Percentiles rank a stretch among this genome's conserved stretches.
Conservation (phyloP, 2,329 filamentous ascomycete genomes). For the Ophiocordyceps camponoti-rufipedis region DNA sequence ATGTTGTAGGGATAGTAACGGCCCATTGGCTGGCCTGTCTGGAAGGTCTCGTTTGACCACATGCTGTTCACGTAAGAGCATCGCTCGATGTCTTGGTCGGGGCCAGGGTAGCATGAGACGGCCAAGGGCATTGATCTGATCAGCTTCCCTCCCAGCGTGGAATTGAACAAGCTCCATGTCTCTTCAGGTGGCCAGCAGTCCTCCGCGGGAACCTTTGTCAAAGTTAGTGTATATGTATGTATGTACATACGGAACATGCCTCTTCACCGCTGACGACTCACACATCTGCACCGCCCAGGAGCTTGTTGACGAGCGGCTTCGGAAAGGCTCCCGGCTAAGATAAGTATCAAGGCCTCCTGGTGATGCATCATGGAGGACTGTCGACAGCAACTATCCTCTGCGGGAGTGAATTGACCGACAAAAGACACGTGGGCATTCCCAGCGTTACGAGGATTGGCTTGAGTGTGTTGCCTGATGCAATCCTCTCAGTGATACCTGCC, state of each 20-base stretch:
- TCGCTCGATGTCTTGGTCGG: slow-evolving; percentile 4
- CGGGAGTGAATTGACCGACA: background rate
- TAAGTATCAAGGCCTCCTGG: background rate
- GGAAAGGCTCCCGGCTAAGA: background rate
- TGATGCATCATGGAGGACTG: background rate
- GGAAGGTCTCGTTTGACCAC: slow-evolving; percentile 10
- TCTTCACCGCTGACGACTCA: background rate
- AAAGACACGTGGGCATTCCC: background rate
- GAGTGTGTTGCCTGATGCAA: background rate
- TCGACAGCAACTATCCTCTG: background rate
- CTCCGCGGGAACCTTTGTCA: slow-evolving; percentile 6
- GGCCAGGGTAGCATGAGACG: slow-evolving; percentile 8
- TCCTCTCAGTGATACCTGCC: background rate
- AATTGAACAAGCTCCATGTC: slow-evolving; percentile 6
- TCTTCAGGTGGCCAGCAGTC: slow-evolving; percentile 6
- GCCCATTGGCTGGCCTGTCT: slow-evolving; percentile 9
- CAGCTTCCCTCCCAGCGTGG: slow-evolving; percentile 5
- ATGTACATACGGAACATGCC: no score
- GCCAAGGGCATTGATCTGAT: slow-evolving; percentile 9
- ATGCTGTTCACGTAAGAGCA: slow-evolving; percentile 7
- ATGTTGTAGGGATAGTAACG: slow-evolving; percentile 10
- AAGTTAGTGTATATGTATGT: no score
- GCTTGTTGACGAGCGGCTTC: background rate
- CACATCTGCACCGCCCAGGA: background rate
- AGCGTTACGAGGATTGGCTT: background rate